Percentiles rank a stretch among this genome's conserved stretches.
phyloP scores from a whole-genome alignment of 2,329 filamentous ascomycete genomes.

The Xylariaceae sp. region DNA sequence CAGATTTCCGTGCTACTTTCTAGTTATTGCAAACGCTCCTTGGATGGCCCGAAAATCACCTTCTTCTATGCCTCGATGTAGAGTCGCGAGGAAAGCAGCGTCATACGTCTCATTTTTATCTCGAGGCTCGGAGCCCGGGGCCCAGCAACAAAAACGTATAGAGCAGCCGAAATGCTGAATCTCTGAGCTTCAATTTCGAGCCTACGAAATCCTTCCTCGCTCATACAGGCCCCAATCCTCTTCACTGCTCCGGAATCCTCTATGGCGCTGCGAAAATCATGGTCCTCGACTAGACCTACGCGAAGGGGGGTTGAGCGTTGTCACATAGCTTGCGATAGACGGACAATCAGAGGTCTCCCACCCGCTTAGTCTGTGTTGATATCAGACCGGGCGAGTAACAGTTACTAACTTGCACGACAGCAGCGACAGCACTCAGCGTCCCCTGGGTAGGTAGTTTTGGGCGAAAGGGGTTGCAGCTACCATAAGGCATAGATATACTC shows the following conservation, averaged over 20 bases:
- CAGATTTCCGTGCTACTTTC: background rate
- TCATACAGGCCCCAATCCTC: background rate
- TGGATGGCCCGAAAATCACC: background rate
- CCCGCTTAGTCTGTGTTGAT: no score
- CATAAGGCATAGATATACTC: slow-evolving; percentile 1
- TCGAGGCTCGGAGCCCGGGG: no score
- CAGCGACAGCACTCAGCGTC: background rate
- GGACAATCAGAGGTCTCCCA: background rate
- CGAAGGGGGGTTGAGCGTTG: slow-evolving; percentile 1
- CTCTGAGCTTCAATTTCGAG: background rate
- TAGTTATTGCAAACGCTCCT: background rate
- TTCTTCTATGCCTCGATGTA: background rate
- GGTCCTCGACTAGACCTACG: background rate
- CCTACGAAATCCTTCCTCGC: background rate
- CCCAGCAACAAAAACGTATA: background rate
- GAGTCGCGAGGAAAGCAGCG: background rate
- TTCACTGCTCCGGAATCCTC: background rate
- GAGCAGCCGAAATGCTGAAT: background rate
- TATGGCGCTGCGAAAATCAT: background rate
- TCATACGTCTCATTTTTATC: background rate
- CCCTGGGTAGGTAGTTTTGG: background rate
- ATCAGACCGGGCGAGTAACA: background rate
- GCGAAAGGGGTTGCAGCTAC: background rate
- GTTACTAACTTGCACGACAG: background rate
- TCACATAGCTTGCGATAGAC: background rate